These are phyloP conservation scores for Trichoderma sp. DNA, from an alignment of 2,329 filamentous ascomycete genomes.

Conservation along the genomic window DNA sequence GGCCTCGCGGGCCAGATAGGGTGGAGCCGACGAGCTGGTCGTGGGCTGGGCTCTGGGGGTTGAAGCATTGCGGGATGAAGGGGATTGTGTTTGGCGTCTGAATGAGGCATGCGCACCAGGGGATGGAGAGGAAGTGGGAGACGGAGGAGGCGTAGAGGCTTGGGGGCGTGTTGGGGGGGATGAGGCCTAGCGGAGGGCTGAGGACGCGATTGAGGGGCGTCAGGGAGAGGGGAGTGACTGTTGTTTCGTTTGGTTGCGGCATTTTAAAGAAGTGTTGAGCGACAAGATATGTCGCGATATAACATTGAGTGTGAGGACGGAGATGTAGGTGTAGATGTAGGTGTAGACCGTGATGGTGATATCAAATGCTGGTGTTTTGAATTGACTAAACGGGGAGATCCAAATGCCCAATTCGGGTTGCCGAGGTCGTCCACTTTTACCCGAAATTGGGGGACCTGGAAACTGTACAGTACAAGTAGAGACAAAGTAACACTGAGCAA, in stretches of 20 bases:
- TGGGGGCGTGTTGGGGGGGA: constrained; percentile 29
- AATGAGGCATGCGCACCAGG: constrained; percentile 38
- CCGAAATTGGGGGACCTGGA: background rate
- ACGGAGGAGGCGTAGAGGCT: constrained; percentile 31
- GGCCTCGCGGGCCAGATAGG: constrained; percentile 29
- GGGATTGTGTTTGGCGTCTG: constrained; percentile 28
- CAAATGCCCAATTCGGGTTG: background rate
- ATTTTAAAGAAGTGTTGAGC: background rate
- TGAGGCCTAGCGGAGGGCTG: constrained; percentile 32
- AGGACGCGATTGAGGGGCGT: constrained; percentile 30
- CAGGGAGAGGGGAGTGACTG: constrained; percentile 14
- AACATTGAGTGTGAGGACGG: background rate
- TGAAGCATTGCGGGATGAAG: constrained; percentile 36
- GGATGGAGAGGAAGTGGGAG: constrained; percentile 35
- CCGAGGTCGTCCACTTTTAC: constrained; percentile 17
- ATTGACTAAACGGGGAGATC: background rate
- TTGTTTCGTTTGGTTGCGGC: background rate
- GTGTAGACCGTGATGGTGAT: background rate
- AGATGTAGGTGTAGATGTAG: background rate
- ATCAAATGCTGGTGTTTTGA: background rate
- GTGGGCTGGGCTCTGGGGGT: constrained; percentile 29
- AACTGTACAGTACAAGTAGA: background rate
- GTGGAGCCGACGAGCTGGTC: constrained; percentile 38
- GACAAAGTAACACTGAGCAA: background rate
- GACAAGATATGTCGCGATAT: background rate